phyloP scores from a whole-genome alignment of 176 grass and related monocot genomes.

The Lolium perenne region DNA sequence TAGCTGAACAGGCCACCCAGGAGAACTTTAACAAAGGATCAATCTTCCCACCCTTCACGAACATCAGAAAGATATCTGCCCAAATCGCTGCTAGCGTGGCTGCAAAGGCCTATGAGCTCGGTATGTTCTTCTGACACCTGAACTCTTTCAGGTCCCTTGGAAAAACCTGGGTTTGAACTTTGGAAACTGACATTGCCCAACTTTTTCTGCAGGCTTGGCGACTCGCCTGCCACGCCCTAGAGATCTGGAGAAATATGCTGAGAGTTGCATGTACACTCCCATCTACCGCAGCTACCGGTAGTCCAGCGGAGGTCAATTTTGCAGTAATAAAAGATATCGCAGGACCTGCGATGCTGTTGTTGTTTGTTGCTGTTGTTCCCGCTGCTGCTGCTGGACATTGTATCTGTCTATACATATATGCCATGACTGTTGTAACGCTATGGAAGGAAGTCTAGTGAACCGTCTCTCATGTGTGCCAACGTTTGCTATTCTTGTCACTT shows the following conservation, averaged over 20 bases:
- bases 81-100: constrained; percentile 84
- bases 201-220: constrained; percentile 68
- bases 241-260: constrained; percentile 78
- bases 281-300: constrained; percentile 82
- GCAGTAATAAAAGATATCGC: constrained; percentile 50
- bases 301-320: constrained; percentile 56
- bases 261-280: constrained; percentile 95
- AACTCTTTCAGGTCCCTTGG: background rate
- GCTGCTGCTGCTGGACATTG: constrained; percentile 19
- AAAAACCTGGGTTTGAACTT: background rate
- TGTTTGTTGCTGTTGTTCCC: constrained; percentile 13
- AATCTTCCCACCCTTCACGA: constrained; percentile 89
- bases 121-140: constrained; percentile 46
- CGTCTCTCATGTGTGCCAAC: constrained; percentile 18
- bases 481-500: constrained; percentile 22
- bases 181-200: background rate
- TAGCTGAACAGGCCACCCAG: constrained; percentile 76
- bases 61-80: constrained; percentile 93
- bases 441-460: constrained; percentile 20
- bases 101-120: constrained; percentile 91
- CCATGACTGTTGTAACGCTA: constrained; percentile 41
- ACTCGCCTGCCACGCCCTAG: constrained; percentile 73
- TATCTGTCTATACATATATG: constrained; percentile 30
- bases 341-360: constrained; percentile 22
- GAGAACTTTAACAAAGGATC: constrained; percentile 76